A percentile compares a stretch with the other conserved stretches of the same genome.
These are phyloP conservation scores for Polytrichum commune DNA, from an alignment of 225 moss, liverwort and hornwort genomes.

Conservation along the genomic window DNA sequence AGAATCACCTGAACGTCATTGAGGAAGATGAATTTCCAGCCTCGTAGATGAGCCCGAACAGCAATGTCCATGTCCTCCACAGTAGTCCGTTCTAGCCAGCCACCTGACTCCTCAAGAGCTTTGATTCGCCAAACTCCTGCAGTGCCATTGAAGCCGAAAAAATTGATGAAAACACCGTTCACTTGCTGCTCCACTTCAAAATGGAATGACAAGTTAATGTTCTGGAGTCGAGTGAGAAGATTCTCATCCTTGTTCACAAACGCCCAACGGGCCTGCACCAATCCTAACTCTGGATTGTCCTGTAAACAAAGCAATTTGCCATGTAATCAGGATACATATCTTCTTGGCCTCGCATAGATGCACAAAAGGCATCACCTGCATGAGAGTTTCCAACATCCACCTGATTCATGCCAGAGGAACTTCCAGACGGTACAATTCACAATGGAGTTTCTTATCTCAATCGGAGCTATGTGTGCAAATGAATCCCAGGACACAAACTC, in stretches of 20 bases:
- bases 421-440: neutral
- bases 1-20: slow-evolving; percentile 50
- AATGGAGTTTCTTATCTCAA: neutral
- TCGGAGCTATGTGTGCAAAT: neutral
- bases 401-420: neutral
- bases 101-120: slow-evolving; percentile 58
- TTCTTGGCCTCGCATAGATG: neutral
- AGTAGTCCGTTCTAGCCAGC: slow-evolving; percentile 60
- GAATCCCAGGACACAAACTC: neutral
- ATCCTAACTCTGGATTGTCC: slow-evolving; percentile 56
- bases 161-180: slow-evolving; percentile 50
- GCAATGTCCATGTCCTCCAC: slow-evolving; percentile 68
- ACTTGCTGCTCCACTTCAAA: slow-evolving; percentile 58
- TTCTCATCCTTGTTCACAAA: slow-evolving; percentile 60
- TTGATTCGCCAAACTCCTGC: slow-evolving; percentile 63
- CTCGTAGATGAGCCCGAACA: slow-evolving; percentile 46
- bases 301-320: slow-evolving; percentile 19
- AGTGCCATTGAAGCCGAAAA: slow-evolving; percentile 62
- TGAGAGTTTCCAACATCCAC: neutral
- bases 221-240: slow-evolving; percentile 52
- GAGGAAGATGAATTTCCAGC: slow-evolving; percentile 62
- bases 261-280: slow-evolving; percentile 55
- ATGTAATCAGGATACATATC: neutral
- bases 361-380: neutral
- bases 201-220: slow-evolving; percentile 52